A percentile compares a stretch with the other conserved stretches of the same genome.
Conservation (phyloP, 1,139 yeast genomes). For the Pichia sp. region DNA sequence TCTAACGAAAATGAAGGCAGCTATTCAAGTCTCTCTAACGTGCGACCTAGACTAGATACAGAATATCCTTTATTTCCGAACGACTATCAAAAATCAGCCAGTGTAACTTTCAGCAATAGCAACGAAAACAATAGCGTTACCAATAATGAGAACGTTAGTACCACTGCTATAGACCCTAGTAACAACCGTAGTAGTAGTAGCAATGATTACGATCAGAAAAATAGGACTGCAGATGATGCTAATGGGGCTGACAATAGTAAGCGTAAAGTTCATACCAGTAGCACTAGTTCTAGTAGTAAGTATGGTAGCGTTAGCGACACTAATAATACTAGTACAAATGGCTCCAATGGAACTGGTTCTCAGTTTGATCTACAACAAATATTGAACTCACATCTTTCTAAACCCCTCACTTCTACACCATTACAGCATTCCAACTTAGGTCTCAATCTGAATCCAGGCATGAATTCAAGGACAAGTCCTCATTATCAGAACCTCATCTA, state of each 20-base stretch:
- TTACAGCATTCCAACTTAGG: neutral
- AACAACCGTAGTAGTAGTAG: too few species aligned
- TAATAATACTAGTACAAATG: neutral
- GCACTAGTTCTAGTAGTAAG: neutral
- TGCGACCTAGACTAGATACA: neutral
- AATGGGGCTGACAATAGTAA: neutral
- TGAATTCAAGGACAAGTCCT: neutral
- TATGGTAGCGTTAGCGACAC: neutral
- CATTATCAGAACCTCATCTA: neutral
- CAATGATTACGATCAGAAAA: too few species aligned
- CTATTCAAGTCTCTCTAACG: neutral
- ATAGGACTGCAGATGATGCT: neutral
- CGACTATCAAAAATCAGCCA: neutral
- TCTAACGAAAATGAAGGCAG: neutral
- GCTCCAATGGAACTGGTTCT: neutral
- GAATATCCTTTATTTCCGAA: neutral
- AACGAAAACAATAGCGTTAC: neutral
- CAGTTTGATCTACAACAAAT: constrained; percentile 4
- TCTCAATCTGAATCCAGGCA: neutral
- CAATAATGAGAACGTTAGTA: neutral
- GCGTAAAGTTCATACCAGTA: neutral
- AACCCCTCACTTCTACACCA: neutral
- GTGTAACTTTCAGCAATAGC: neutral
- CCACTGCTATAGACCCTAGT: neutral
- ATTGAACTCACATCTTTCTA: constrained; percentile 1